Evolutionary conservation across 345 rosid species (phyloP).

Genomic region (Limnanthes douglasii): DNA sequence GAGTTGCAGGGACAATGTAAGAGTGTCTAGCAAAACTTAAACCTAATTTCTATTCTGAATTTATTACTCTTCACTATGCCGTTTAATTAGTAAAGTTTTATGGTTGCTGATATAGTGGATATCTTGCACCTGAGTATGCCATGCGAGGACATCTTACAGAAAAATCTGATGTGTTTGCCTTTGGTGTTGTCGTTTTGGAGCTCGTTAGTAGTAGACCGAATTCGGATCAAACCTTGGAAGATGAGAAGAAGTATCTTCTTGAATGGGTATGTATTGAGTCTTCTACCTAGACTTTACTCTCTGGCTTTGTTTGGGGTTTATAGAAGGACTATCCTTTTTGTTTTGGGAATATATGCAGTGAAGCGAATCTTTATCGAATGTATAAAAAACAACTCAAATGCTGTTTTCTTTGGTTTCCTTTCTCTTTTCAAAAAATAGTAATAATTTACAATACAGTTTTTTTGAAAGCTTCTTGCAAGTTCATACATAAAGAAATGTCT

Average conservation of each 20-base stretch:
- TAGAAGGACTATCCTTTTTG: too few species aligned
- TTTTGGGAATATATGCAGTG: too few species aligned
- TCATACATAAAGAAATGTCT: too few species aligned
- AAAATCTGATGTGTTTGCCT: slow-evolving; percentile 40
- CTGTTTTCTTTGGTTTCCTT: too few species aligned
- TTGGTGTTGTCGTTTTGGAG: slow-evolving; percentile 27
- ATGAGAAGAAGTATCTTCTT: slow-evolving; percentile 36
- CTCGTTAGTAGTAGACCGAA: slow-evolving; percentile 27
- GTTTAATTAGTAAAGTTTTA: slow-evolving; percentile 4
- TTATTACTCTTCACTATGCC: slow-evolving; percentile 19
- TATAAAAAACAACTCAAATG: too few species aligned
- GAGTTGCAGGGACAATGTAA: slow-evolving; percentile 34
- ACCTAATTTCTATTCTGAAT: slow-evolving; percentile 11
- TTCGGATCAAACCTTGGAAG: slow-evolving; percentile 13
- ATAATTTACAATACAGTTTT: too few species aligned
- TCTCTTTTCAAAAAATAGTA: too few species aligned
- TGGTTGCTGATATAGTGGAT: slow-evolving; percentile 34
- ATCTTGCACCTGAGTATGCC: slow-evolving; percentile 55
- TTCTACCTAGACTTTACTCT: too few species aligned
- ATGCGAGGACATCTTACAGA: slow-evolving; percentile 54
- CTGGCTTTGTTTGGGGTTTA: too few species aligned
- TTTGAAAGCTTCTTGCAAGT: too few species aligned
- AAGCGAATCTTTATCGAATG: too few species aligned
- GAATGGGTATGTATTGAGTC: slow-evolving; percentile 54
- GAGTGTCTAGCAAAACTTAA: too few species aligned